Evolutionary conservation across 768 basidiomycete genomes (phyloP), one percentile per base, ranked within the genome.

Genomic region (Macrocybe gigantea): DNA sequence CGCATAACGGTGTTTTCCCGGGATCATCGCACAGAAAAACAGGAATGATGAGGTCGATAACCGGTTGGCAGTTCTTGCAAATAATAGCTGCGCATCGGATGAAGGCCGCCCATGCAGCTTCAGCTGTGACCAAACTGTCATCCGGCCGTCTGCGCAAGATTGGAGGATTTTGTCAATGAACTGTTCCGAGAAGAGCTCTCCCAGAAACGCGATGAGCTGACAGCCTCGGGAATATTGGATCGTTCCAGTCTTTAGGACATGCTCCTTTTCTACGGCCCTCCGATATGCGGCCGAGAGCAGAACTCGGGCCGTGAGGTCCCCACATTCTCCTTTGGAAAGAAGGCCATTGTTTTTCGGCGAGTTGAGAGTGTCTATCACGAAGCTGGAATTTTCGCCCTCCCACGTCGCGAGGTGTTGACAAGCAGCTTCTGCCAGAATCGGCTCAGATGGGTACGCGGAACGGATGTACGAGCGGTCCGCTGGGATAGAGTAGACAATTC

Each of bases 31-130:
- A 41, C 14, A 65, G 48, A 10, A 64, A 50, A 22, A 66, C 43
- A 10, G 64, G 66, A 9, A 66, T 42, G 44, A 59, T 46, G 41
- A 59, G 39, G 53, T 67, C 59, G 10, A 63, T 50, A 33, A 41
- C n/a, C 3, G 41, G 10, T 33, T 61, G 51, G 11, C 31, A 31
- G 30, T 42, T 11, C 13, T 49, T 45, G 35, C 57, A 50, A 14
- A 60, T 55, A 37, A 62, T 52, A 3, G 61, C 64, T 54, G 58
- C 57, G 30, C 53, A 51, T 39, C 65, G 56, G 33, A 56, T 32
- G 36, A 65, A 59, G 12, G 58, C 60, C 5, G 49, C 52, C 39
- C 50, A 51, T 9, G 55, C 52, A 22, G 49, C 51, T 6, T 49
- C 37, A 15, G 56, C 39, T 12, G 53, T 57, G 37, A 53, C 41